Percentiles rank a stretch among this genome's conserved stretches.
These are phyloP conservation scores for Colletotrichum musae DNA, from an alignment of 2,329 filamentous ascomycete genomes.

Conservation along the genomic window DNA sequence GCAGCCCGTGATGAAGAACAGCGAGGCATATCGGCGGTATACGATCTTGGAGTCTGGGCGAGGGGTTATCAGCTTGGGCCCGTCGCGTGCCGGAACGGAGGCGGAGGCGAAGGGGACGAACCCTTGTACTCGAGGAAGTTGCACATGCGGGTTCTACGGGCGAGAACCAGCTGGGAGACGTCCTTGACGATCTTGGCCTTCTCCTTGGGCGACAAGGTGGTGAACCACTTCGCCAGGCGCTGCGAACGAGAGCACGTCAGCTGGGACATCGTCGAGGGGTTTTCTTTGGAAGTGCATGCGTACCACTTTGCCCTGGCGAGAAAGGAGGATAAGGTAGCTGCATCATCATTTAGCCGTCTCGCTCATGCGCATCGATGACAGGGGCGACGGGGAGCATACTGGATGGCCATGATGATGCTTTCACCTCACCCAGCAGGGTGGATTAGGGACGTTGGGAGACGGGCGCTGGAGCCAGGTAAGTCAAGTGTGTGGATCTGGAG, in stretches of 20 bases:
- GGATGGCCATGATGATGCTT: constrained; percentile 58
- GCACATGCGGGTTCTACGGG: constrained; percentile 97
- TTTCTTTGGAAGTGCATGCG: constrained; percentile 54
- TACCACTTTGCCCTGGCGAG: constrained; percentile 99
- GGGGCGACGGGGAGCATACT: constrained; percentile 50
- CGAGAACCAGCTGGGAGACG: constrained; percentile 96
- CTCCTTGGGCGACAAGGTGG: constrained; percentile 95
- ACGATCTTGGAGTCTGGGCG: constrained; percentile 93
- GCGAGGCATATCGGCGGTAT: constrained; percentile 97
- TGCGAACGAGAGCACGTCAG: constrained; percentile 56
- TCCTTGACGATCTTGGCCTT: constrained; percentile 99
- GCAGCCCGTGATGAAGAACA: constrained; percentile 99
- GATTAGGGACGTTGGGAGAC: constrained; percentile 37
- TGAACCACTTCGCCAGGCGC: constrained; percentile 99
- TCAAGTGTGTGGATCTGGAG: constrained; percentile 30
- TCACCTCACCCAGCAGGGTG: constrained; percentile 40
- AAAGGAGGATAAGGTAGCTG: constrained; percentile 98
- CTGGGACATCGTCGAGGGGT: neutral
- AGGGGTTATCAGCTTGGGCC: constrained; percentile 24
- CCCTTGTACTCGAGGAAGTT: constrained; percentile 99
- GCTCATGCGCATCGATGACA: constrained; percentile 6
- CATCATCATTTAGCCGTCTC: constrained; percentile 39
- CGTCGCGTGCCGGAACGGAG: neutral
- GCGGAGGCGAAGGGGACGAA: constrained; percentile 52
- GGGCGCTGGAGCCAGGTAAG: constrained; percentile 14